Base-by-base conservation (phyloP, 352 stramenopile genomes). In the Thalassiosira ordinaria region DNA sequence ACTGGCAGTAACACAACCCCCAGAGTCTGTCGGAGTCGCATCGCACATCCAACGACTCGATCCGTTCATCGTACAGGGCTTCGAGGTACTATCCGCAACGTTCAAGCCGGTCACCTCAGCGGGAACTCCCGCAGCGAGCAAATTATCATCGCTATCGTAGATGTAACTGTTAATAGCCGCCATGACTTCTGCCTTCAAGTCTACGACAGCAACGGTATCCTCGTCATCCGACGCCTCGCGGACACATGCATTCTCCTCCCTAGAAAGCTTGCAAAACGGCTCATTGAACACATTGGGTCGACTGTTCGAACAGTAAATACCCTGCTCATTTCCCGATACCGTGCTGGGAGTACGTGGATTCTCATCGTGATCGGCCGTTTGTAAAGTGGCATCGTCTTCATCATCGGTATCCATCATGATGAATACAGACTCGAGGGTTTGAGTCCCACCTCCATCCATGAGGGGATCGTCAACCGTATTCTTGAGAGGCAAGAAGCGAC, bases 401-500 rank as follows among this genome's bases (percentile, higher is more conserved):
- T 73, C 37, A 35, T 72, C 60, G 4, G 7, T 9, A 37, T 62
- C 35, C 6, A 31, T 60, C 16, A 24, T 39, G 8, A 22, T 39
- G 41, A 26, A 22, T 9, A 74, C 35, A 22, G 13, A 47, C 35
- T 62, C 60, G 14, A 78, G 14, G 7, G 68, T 74, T 49, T 75
- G 70, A 6, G 18, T 35, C 3, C 78, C 72, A 4, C 74, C 74
- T 26, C 72, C 84, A 56, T 90, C 80, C 1, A 46, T 13, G 2
- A 80, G 14, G 26, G 76, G 75, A 47, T 84, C 71, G n/a, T 83
- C 60, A 6, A 77, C 39, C 14, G 76, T 86, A 67, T 89, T 88
- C 11, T 80, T 37, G 18, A 78, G 26, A 16, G 72, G 33, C 3
- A 57, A 62, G 29, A 80, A 69, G 13, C 73, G 49, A 16, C 62